These are phyloP conservation scores for Pseudogymnoascus sp. DNA, from an alignment of 2,329 filamentous ascomycete genomes.

Conservation along the genomic window DNA sequence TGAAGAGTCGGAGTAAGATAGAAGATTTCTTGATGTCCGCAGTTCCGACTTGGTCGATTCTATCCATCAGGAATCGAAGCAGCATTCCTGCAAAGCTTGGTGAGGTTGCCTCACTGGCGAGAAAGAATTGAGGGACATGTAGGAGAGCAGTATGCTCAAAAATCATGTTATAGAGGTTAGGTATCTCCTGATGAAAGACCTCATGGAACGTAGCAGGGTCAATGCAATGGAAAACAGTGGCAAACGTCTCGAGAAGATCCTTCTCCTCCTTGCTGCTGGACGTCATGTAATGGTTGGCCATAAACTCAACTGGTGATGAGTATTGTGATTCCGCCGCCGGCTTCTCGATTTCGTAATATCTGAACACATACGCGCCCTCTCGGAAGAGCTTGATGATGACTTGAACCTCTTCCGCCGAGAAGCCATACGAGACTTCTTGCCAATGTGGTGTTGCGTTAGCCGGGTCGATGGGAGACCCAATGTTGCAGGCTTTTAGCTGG, in stretches of 20 bases:
- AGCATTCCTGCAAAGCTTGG: slow-evolving; percentile 98
- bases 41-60: slow-evolving; percentile 89
- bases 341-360: slow-evolving; percentile 91
- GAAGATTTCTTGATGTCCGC: slow-evolving; percentile 87
- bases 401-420: slow-evolving; percentile 92
- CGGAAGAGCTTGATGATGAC: slow-evolving; percentile 96
- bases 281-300: slow-evolving; percentile 91
- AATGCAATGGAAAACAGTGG: slow-evolving; percentile 96
- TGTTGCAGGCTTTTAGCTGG: slow-evolving; percentile 85
- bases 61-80: slow-evolving; percentile 92
- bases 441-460: slow-evolving; percentile 79
- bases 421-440: slow-evolving; percentile 92
- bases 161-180: slow-evolving; percentile 93
- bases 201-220: slow-evolving; percentile 98
- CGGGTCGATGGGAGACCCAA: slow-evolving; percentile 62
- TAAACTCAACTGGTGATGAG: slow-evolving; percentile 78
- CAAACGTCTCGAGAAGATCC: slow-evolving; percentile 92
- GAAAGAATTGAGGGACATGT: slow-evolving; percentile 94
- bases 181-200: slow-evolving; percentile 95
- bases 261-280: slow-evolving; percentile 95
- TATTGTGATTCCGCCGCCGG: slow-evolving; percentile 63
- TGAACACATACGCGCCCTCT: slow-evolving; percentile 91
- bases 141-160: slow-evolving; percentile 91
- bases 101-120: slow-evolving; percentile 96
- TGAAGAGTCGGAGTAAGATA: slow-evolving; percentile 88